Conservation (phyloP, 306 rosid genomes). For the Acacia melanoxylon region DNA sequence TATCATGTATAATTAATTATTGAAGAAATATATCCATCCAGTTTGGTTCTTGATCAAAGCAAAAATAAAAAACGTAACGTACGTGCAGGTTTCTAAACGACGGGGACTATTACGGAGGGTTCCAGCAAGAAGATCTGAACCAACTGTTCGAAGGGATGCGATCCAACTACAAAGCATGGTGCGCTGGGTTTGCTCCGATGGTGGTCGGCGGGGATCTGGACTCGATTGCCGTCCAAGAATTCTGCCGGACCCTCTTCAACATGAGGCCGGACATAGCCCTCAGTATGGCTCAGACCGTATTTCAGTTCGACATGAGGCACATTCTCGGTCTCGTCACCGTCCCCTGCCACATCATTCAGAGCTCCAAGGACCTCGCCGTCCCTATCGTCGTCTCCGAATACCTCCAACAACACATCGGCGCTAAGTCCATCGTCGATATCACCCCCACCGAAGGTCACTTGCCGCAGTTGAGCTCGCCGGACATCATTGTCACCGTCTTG, state of each 20-base stretch:
- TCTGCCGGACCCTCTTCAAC: conserved; percentile 34
- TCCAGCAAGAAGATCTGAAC: conserved; percentile 33
- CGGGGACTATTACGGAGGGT: conserved; percentile 31
- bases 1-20: no score
- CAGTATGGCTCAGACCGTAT: conserved; percentile 32
- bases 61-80: not conserved
- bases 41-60: not conserved
- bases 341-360: conserved; percentile 42
- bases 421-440: conserved; percentile 35
- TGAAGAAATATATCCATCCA: not conserved
- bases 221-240: conserved; percentile 57
- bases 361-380: conserved; percentile 30
- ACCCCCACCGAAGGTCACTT: conserved; percentile 39
- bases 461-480: conserved; percentile 49
- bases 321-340: conserved; percentile 28
- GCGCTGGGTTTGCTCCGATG: conserved; percentile 66
- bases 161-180: conserved; percentile 61
- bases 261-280: conserved; percentile 38
- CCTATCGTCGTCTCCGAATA: conserved; percentile 34
- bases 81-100: conserved; percentile 31
- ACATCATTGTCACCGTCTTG: conserved; percentile 43
- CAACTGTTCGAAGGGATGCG: conserved; percentile 31
- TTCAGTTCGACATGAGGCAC: conserved; percentile 33
- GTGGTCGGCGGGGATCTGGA: conserved; percentile 71
- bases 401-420: conserved; percentile 26